These are phyloP conservation scores for Aspergillus udagawae DNA, from an alignment of 2,329 filamentous ascomycete genomes.

Conservation along the genomic window DNA sequence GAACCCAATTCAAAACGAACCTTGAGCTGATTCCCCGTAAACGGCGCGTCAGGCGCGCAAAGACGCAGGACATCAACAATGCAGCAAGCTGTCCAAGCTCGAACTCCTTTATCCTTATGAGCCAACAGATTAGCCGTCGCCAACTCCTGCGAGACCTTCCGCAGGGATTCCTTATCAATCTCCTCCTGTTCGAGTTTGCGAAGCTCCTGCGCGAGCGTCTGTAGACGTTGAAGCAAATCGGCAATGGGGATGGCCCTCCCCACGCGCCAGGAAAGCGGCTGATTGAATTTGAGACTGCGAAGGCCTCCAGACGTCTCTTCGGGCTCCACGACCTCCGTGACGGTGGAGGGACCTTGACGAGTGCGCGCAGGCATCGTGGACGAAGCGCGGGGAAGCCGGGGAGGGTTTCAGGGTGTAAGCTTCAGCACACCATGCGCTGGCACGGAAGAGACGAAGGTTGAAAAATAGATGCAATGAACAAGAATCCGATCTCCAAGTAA, in stretches of 20 bases:
- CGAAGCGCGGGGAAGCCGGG: slow-evolving; percentile 21
- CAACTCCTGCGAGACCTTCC: slow-evolving; percentile 78
- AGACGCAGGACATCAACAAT: slow-evolving; percentile 89
- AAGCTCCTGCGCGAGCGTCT: slow-evolving; percentile 77
- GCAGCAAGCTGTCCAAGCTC: slow-evolving; percentile 82
- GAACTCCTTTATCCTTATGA: slow-evolving; percentile 91
- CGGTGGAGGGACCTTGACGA: slow-evolving; percentile 33
- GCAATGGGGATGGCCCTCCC: slow-evolving; percentile 82
- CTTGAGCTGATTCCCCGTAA: slow-evolving; percentile 85
- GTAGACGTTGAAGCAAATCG: slow-evolving; percentile 76
- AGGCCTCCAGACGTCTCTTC: slow-evolving; percentile 32
- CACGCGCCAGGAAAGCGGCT: slow-evolving; percentile 84
- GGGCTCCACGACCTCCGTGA: slow-evolving; percentile 27
- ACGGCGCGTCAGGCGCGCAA: slow-evolving; percentile 92
- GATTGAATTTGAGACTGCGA: slow-evolving; percentile 67
- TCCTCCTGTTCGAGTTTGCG: slow-evolving; percentile 82
- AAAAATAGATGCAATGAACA: neutral
- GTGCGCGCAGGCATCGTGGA: slow-evolving; percentile 43
- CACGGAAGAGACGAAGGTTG: neutral
- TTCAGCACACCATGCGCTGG: slow-evolving; percentile 19
- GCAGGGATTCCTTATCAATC: slow-evolving; percentile 76
- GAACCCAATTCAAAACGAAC: slow-evolving; percentile 45
- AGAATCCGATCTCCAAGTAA: neutral
- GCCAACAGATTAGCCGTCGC: slow-evolving; percentile 74
- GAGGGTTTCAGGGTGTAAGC: slow-evolving; percentile 5